Evolutionary conservation across 106 monocot genomes (phyloP).

Genomic region (Cymbidium sinense): DNA sequence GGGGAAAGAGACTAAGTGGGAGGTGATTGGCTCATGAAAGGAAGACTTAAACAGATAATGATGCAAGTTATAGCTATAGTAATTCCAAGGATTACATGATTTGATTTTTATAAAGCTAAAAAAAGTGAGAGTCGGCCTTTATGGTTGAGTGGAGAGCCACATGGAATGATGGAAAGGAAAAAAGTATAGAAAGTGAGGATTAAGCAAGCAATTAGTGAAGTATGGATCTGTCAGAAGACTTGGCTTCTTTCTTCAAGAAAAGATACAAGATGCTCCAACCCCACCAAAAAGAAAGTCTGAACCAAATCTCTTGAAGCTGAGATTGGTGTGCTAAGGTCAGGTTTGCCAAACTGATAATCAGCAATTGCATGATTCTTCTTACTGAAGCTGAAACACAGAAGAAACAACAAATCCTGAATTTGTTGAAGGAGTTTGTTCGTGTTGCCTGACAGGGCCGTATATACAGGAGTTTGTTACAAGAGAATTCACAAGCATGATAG

Average conservation of each 20-base stretch:
- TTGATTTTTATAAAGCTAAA: neutral
- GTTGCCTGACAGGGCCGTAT: no score
- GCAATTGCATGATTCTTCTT: no score
- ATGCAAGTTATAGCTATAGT: neutral
- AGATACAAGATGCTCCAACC: neutral
- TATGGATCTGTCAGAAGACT: constrained; percentile 1
- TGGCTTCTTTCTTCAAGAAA: neutral
- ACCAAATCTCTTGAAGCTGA: neutral
- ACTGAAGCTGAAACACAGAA: no score
- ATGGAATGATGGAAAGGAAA: neutral
- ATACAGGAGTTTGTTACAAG: no score
- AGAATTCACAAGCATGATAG: no score
- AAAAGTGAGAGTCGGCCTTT: constrained; percentile 2
- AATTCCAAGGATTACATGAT: neutral
- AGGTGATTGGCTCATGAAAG: neutral
- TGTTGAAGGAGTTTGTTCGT: no score
- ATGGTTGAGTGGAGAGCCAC: constrained; percentile 6
- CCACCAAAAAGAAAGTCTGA: neutral
- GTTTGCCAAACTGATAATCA: no score
- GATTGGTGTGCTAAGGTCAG: neutral
- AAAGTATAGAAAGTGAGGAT: neutral
- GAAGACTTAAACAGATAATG: neutral
- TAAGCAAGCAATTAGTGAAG: neutral
- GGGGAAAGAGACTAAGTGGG: no score
- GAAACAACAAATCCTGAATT: no score